phyloP scores from a whole-genome alignment of 2,329 filamentous ascomycete genomes.

The Trichoderma citrinoviride region DNA sequence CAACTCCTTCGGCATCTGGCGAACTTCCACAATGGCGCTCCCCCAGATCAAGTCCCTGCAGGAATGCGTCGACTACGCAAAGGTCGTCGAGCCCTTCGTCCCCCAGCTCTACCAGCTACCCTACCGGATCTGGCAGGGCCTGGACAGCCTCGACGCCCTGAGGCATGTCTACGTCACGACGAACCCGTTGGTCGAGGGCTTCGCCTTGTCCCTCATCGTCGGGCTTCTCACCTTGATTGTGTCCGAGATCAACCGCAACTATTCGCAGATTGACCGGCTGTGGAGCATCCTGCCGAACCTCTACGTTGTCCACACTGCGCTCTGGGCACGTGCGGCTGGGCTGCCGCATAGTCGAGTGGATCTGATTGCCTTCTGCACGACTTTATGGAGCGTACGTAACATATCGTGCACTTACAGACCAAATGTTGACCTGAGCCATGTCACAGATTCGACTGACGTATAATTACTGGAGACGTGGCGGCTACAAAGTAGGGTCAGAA shows the following conservation, averaged over 20 bases:
- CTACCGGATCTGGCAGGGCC: slow-evolving; percentile 57
- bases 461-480: slow-evolving; percentile 96
- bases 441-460: slow-evolving; percentile 76
- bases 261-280: slow-evolving; percentile 90
- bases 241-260: slow-evolving; percentile 87
- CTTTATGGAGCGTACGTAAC: slow-evolving; percentile 72
- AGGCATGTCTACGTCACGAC: slow-evolving; percentile 74
- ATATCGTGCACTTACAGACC: not conserved
- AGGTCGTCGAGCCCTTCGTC: slow-evolving; percentile 72
- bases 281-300: slow-evolving; percentile 89
- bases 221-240: slow-evolving; percentile 68
- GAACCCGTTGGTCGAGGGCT: slow-evolving; percentile 77
- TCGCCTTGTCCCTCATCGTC: slow-evolving; percentile 70
- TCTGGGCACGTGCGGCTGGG: slow-evolving; percentile 77
- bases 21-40: slow-evolving; percentile 56
- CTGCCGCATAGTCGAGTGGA: slow-evolving; percentile 70
- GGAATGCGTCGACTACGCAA: slow-evolving; percentile 74
- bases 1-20: not conserved
- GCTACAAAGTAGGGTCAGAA: slow-evolving; percentile 83
- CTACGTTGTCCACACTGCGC: slow-evolving; percentile 78
- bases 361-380: slow-evolving; percentile 65
- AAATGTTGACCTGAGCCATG: not conserved
- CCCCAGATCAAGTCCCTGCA: slow-evolving; percentile 66
- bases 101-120: slow-evolving; percentile 70
- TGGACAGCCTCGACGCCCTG: slow-evolving; percentile 60